A percentile compares a stretch with the other conserved stretches of the same genome.
phyloP scores from a whole-genome alignment of 2,329 filamentous ascomycete species.

The Aspergillus caelatus region DNA sequence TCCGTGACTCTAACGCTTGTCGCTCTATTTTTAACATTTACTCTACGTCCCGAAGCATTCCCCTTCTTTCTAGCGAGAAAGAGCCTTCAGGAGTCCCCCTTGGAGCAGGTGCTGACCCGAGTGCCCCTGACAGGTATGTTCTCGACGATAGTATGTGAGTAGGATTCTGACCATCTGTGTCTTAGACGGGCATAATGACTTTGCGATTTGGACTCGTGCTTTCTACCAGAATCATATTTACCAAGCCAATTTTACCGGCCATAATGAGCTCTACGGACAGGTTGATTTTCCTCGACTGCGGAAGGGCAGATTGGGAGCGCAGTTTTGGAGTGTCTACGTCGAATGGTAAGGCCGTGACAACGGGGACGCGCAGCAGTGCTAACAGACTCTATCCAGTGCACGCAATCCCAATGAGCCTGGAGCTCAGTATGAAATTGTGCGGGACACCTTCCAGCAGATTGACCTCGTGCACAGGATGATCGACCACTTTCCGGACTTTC shows the following conservation, averaged over 20 bases:
- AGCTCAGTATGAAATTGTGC: background rate
- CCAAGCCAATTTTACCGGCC: background rate
- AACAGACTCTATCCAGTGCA: background rate
- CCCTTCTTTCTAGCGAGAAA: too few species aligned
- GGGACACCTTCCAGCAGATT: background rate
- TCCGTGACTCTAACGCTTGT: too few species aligned
- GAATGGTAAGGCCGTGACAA: background rate
- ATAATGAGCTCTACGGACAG: background rate
- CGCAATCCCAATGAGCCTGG: background rate
- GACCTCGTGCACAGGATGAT: slow-evolving; percentile 1
- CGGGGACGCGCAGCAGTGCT: too few species aligned
- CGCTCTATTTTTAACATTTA: too few species aligned
- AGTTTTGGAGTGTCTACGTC: slow-evolving; percentile 6
- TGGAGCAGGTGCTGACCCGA: too few species aligned
- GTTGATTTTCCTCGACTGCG: background rate
- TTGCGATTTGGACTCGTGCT: background rate
- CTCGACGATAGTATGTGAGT: too few species aligned
- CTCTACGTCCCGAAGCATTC: too few species aligned
- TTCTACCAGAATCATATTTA: background rate
- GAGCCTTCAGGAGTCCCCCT: too few species aligned
- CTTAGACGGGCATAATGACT: slow-evolving; percentile 6
- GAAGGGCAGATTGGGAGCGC: background rate
- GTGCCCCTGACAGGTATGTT: too few species aligned
- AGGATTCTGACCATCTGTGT: too few species aligned
- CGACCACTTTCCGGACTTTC: background rate